Conservation (phyloP, 2,329 filamentous ascomycete genomes). For the Niveomyces coronatus region DNA sequence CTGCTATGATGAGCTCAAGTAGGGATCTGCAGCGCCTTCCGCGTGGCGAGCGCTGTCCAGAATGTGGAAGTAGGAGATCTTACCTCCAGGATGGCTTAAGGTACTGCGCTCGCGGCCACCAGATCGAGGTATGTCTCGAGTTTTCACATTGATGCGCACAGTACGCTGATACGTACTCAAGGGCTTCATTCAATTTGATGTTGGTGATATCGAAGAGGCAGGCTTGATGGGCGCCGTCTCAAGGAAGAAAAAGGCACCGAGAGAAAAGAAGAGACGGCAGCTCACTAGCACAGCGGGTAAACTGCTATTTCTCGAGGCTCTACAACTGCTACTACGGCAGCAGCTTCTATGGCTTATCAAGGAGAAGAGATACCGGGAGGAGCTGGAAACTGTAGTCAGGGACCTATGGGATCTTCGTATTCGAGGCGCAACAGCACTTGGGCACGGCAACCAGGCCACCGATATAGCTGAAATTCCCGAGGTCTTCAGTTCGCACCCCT, state of each 20-base stretch:
- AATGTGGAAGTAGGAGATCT: slow-evolving; percentile 62
- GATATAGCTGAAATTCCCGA: slow-evolving; percentile 18
- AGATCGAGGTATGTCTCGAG: slow-evolving; percentile 50
- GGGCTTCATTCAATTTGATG: slow-evolving; percentile 46
- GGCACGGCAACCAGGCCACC: background rate
- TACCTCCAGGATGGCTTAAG: slow-evolving; percentile 66
- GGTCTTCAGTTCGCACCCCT: slow-evolving; percentile 30
- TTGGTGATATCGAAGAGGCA: slow-evolving; percentile 61
- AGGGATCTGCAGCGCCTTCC: slow-evolving; percentile 40
- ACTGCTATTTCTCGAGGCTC: slow-evolving; percentile 70
- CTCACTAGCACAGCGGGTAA: slow-evolving; percentile 58
- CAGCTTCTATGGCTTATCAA: slow-evolving; percentile 67
- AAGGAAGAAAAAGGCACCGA: slow-evolving; percentile 47
- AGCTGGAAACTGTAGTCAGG: slow-evolving; percentile 68
- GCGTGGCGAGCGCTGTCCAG: slow-evolving; percentile 43
- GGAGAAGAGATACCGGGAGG: slow-evolving; percentile 52
- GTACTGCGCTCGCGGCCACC: slow-evolving; percentile 74
- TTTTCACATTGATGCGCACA: background rate
- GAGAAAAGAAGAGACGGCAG: slow-evolving; percentile 43
- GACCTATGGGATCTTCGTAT: slow-evolving; percentile 76
- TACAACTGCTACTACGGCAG: slow-evolving; percentile 76
- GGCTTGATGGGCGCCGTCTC: slow-evolving; percentile 45
- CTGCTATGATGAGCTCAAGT: slow-evolving; percentile 27
- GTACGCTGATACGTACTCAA: slow-evolving; percentile 14
- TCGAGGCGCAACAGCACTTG: slow-evolving; percentile 31